Base-by-base conservation (phyloP, 2,329 filamentous ascomycete species). In the Helotiales sp. region DNA sequence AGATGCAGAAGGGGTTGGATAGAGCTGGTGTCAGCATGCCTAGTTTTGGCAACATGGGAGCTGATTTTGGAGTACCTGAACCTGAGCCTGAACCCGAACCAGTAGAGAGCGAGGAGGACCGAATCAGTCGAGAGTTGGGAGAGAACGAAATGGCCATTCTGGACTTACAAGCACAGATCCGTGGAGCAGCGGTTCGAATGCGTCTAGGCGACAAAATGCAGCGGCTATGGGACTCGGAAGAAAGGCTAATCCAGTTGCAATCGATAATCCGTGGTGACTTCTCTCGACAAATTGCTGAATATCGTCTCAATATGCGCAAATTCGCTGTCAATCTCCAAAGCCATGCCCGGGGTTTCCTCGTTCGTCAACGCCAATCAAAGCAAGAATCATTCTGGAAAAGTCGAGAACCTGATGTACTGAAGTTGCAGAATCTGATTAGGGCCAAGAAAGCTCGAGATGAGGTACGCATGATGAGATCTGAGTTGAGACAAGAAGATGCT, bases 31-130 rank as follows among this genome's bases (percentile, higher is more conserved):
- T 95, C 71, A 96, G 88, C 76, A 97, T 99, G 93, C 96, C 96
- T 45, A 97, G 93, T 82, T 99, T 99, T 82, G 93, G 93, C 64
- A 96, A 94, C 67, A 98, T 99, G 92, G 91, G 94, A 60, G 95
- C 93, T 70, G 95, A 96, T 76, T 97, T 99, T 83, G 93, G 93
- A 43, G 91, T 95, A 75, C 88, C 90, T 1, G 86, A 91, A 64
- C 91, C 91, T 0, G 90, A 93, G 74, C 91, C 91, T 0, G 89
- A 91, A 72, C 91, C 91, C 0, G 89, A 91, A 72, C 89, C 89
- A 1, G 83, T 88, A 2, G 96, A 98, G 76, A 93, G 92, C 0
- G 95, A 98, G 73, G 92, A 98, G 75, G 93, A 98, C 74, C 86
- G 93, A 50, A 90, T 96, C 64, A 88, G 94, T 58, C 86, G 93